Evolutionary conservation across 1,139 yeast genomes (phyloP), one percentile per base, ranked within the genome.

Genomic region (Groenewaldozyma auringiensis): DNA sequence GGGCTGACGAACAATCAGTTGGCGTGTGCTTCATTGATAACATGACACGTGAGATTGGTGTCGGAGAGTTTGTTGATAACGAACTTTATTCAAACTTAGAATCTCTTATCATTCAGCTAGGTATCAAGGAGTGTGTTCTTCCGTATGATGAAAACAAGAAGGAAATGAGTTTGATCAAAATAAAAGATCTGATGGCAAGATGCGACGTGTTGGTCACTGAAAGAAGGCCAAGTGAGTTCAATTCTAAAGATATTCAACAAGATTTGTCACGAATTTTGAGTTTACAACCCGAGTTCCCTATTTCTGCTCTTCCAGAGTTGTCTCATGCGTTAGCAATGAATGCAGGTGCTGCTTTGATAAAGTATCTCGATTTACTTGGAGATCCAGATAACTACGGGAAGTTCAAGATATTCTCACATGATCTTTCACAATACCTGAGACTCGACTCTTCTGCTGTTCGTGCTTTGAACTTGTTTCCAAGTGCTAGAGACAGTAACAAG

Each of bases 391-490:
- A 77, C 39, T 75, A 54, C 50, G 83, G 82, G 14, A 62, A 71
- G 21, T 75, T 66, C 56, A 67, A 74, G 16, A 67, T 92, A 25
- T 75, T 75, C 25, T 75, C 76, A 53, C 92, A 89, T 61, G 81
- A 83, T 49, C 71, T 89, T 44, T 70, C 79, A 17, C 79, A 83
- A 48, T 89, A 72, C 61, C 87, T 92, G 95, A 83, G 86, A 57
- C 73, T 92, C 44, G 98, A 92, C 60, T 79, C 94, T 6, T 81
- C 96, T 1, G 95, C 97, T 0, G 78, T 88, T 50, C 80, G 79
- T 50, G 96, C 98, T 0, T 70, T 94, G 52, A 89, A 89, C 58
- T 70, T 92, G 29, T 85, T 89, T 67, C 95, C 97, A 2, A 63
- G 71, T 6, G 67, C 75, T 3, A 61, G 69, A 35, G 72, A 72